These are phyloP conservation scores for Boletus sp. DNA, from an alignment of 768 basidiomycete genomes.

Conservation along the genomic window DNA sequence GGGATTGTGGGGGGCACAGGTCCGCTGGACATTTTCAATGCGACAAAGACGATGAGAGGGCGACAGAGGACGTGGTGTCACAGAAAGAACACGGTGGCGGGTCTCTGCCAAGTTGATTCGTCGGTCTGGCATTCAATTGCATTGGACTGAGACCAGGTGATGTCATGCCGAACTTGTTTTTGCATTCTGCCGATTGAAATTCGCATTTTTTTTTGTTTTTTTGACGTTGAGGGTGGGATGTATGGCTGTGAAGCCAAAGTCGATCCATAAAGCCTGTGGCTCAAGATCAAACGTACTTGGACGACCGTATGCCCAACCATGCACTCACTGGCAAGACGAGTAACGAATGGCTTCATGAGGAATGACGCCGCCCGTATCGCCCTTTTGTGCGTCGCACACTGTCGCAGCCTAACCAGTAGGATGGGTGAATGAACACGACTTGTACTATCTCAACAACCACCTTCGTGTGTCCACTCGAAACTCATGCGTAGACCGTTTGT, in stretches of 20 bases:
- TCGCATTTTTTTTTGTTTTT: not conserved
- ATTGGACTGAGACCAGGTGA: constrained; percentile 17
- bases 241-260: no score
- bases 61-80: not conserved
- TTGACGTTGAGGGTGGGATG: no score
- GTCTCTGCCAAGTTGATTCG: not conserved
- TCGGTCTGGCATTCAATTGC: not conserved
- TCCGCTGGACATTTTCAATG: constrained; percentile 11
- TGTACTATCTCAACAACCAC: no score
- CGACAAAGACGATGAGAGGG: not conserved
- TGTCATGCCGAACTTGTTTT: constrained; percentile 23
- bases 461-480: no score
- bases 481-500: no score
- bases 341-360: not conserved
- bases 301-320: no score
- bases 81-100: not conserved
- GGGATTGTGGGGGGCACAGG: constrained; percentile 16
- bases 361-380: not conserved
- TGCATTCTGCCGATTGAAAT: constrained; percentile 11
- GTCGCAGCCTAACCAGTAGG: not conserved
- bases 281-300: not conserved
- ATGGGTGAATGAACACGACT: no score
- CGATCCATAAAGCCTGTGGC: no score
- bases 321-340: not conserved
- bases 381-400: not conserved